Base-by-base conservation (phyloP, 352 stramenopile species). In the Pythium periplocum region DNA sequence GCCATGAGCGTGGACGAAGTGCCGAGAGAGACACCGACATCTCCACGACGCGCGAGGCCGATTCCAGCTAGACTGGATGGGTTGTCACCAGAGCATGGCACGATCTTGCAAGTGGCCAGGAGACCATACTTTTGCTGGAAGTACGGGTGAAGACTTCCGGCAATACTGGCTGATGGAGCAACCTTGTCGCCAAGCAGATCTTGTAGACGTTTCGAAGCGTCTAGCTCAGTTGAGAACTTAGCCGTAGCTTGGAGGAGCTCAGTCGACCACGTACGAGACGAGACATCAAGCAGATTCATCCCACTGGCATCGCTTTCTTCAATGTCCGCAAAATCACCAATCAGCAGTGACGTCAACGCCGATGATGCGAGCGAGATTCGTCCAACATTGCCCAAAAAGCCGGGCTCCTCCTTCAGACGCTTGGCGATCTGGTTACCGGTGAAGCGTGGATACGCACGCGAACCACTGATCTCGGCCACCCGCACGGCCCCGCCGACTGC, bases 251-350 rank as follows among this genome's bases (percentile, higher is more conserved):
- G 49, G 5, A 89, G 4, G 0, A 88, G 64, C 48, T 75, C 59
- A 1, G 66, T 48, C 2, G 74, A 86, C 83, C 81, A 93, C 50
- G 80, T 49, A 5, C 70, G 58, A 4, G 74, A 57, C 4, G 64
- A 59, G 3, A 96, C 61, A 50, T 95, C 75, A 32, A 95, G 69
- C 8, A 96, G 60, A 51, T 95, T 93, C 83, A 95, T 95, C 1
- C 84, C 86, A 0, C 75, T 88, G 32, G 70, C 82, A 54, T 94
- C 86, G 47, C 80, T 92, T 34, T 79, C 71, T 33, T 95, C 86
- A 36, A 95, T 86, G 6, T 75, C 48, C 34, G 78, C 69, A 53
- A 75, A 90, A n/a, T 73, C 57, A 2, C 86, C 83, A 9, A 67
- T 66, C 12, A 94, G 43, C 17, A 93, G 54, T 37, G 82, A 92